phyloP scores from a whole-genome alignment of 225 moss, liverwort and hornwort species.

The Pleurozium schreberi region DNA sequence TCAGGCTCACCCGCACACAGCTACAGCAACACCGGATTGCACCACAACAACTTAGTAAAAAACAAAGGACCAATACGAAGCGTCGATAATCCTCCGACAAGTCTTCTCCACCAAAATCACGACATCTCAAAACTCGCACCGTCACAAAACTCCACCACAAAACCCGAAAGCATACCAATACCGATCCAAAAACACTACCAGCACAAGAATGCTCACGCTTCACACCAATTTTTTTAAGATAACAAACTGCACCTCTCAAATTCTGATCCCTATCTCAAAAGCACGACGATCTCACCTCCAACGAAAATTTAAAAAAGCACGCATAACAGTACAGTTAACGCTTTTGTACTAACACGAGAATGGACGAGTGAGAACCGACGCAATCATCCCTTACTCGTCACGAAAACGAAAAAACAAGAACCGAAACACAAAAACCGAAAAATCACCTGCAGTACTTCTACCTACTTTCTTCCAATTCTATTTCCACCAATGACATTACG shows the following conservation, averaged over 20 bases:
- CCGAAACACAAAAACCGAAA: no score
- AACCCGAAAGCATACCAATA: not conserved
- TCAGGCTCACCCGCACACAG: not conserved
- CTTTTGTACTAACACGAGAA: not conserved
- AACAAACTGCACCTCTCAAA: not conserved
- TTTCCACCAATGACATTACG: not conserved
- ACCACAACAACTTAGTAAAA: not conserved
- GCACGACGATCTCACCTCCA: not conserved
- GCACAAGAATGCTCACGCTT: not conserved
- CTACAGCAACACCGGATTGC: not conserved
- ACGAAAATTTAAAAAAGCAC: not conserved
- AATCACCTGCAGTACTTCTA: not conserved
- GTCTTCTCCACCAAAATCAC: not conserved
- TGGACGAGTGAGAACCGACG: not conserved
- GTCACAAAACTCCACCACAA: not conserved
- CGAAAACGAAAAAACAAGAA: not conserved
- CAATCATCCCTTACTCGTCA: not conserved
- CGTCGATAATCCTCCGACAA: not conserved
- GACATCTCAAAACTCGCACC: not conserved
- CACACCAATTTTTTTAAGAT: not conserved
- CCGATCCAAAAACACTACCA: not conserved
- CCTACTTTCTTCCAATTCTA: not conserved
- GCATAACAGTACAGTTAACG: not conserved
- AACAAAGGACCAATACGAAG: not conserved
- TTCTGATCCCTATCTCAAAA: not conserved